A percentile compares a stretch with the other conserved stretches of the same genome.
phyloP scores from a whole-genome alignment of 1,284 basidiomycete genomes.

The Testicularia cyperi region DNA sequence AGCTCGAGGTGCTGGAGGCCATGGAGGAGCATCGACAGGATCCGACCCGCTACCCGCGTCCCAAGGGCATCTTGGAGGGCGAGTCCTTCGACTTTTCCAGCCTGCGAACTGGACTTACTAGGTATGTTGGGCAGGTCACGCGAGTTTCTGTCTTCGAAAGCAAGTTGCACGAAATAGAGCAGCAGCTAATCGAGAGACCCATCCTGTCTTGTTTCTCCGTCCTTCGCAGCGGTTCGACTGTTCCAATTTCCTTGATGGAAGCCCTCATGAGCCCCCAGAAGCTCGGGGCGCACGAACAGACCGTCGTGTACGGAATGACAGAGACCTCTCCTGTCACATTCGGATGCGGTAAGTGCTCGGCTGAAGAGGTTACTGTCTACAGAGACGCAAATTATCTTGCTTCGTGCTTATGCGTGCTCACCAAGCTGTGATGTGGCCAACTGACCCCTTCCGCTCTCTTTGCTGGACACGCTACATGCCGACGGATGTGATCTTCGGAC shows the following conservation, averaged over 20 bases:
- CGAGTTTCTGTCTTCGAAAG: neutral
- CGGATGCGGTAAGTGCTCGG: constrained; percentile 62
- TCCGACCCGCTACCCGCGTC: constrained; percentile 7
- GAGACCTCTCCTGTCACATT: constrained; percentile 73
- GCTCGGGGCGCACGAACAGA: constrained; percentile 67
- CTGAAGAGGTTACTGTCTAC: too few relatives aligned
- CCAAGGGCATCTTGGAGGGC: constrained; percentile 18
- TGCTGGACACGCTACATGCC: neutral
- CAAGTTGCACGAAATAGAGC: neutral
- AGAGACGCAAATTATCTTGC: too few relatives aligned
- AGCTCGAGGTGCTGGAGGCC: constrained; percentile 68
- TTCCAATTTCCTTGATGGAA: constrained; percentile 73
- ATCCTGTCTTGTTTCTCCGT: neutral
- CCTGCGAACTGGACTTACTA: constrained; percentile 72
- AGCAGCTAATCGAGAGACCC: too few relatives aligned
- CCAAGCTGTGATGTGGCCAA: too few relatives aligned
- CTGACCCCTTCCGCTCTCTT: too few relatives aligned
- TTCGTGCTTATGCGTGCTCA: too few relatives aligned
- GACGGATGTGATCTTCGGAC: neutral
- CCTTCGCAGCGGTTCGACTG: constrained; percentile 68
- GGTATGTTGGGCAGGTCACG: too few relatives aligned
- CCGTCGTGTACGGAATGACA: constrained; percentile 65
- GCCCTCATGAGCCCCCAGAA: constrained; percentile 63
- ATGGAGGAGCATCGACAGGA: constrained; percentile 41
- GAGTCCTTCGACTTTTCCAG: constrained; percentile 37